Conservation (phyloP, 75 land plant genomes). For the Pinus tabuliformis region DNA sequence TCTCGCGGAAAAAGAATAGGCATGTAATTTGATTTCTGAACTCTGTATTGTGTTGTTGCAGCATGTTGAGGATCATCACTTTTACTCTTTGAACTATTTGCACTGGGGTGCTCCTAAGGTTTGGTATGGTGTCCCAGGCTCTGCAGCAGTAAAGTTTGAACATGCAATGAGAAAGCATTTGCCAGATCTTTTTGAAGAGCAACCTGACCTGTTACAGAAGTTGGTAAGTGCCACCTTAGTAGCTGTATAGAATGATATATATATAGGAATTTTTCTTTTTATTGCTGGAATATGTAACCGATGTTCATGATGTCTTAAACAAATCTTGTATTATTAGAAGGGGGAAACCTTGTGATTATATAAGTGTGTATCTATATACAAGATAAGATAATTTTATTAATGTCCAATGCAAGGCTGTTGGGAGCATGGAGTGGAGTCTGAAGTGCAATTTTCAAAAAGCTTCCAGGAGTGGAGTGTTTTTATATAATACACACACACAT, state of each 20-base stretch:
- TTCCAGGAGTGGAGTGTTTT: too few relatives aligned
- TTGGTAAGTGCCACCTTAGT: constrained; percentile 40
- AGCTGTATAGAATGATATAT: not conserved
- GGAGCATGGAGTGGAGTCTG: too few relatives aligned
- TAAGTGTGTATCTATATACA: not conserved
- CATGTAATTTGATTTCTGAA: not conserved
- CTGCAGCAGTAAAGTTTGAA: constrained; percentile 66
- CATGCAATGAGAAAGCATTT: constrained; percentile 76
- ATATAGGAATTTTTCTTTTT: not conserved
- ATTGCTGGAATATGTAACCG: not conserved
- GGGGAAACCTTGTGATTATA: not conserved
- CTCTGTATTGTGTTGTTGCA: constrained; percentile 21
- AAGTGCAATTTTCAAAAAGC: too few relatives aligned
- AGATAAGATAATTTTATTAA: not conserved
- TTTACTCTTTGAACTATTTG: constrained; percentile 81
- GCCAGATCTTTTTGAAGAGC: constrained; percentile 80
- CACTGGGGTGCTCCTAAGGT: constrained; percentile 89
- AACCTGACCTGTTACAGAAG: constrained; percentile 77
- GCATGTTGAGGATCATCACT: constrained; percentile 96
- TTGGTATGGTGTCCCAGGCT: constrained; percentile 93
- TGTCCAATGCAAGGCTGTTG: not conserved
- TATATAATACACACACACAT: too few relatives aligned
- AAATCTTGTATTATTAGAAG: not conserved
- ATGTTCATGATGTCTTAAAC: not conserved
- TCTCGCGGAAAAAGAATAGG: not conserved